Percentiles rank a stretch among this genome's conserved stretches.
Evolutionary conservation across 192 early-diverging fungal genomes (phyloP).

Genomic region (Globomyces pollinis-pini): DNA sequence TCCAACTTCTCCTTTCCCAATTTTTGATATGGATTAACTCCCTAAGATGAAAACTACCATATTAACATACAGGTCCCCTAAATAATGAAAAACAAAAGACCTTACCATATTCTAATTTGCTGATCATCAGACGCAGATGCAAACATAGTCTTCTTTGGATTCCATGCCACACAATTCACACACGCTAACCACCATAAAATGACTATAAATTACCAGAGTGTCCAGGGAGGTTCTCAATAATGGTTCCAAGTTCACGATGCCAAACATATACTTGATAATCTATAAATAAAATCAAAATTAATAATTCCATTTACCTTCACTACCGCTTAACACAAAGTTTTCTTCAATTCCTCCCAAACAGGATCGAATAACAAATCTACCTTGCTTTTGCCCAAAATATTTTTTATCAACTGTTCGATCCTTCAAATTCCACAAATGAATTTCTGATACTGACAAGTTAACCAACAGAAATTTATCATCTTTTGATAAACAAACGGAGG

Average conservation of each 20-base stretch:
- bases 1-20: no score
- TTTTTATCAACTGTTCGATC: constrained; percentile 60
- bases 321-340: constrained; percentile 82
- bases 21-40: no score
- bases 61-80: no score
- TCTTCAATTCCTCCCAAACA: constrained; percentile 82
- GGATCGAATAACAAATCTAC: constrained; percentile 80
- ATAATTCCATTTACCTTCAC: constrained; percentile 58
- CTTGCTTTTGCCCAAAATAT: constrained; percentile 79
- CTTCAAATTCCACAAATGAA: constrained; percentile 84
- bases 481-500: constrained; percentile 52
- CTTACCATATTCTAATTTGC: constrained; percentile 70
- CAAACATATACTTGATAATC: constrained; percentile 72
- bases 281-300: no score
- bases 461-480: constrained; percentile 57
- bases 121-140: constrained; percentile 76
- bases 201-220: constrained; percentile 51
- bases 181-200: constrained; percentile 20
- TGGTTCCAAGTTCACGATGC: constrained; percentile 60
- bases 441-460: constrained; percentile 57
- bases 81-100: no score
- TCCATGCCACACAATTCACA: constrained; percentile 76
- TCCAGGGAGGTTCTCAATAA: constrained; percentile 64
- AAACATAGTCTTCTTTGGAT: constrained; percentile 59
- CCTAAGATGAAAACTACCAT: no score